Evolutionary conservation across 257 asterid species (phyloP).

Genomic region (Solanum sejunctum): DNA sequence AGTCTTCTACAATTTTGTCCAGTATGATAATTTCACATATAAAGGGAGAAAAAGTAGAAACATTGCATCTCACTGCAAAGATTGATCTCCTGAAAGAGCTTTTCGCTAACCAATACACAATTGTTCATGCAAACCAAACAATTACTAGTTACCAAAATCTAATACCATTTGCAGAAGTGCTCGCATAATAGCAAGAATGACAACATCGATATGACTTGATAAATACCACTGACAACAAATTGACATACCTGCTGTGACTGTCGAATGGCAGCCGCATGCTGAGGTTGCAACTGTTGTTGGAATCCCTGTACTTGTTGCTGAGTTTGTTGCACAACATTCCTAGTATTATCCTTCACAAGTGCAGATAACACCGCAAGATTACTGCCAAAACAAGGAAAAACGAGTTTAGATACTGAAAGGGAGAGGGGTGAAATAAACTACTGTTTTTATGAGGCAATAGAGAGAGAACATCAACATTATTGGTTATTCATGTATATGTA

Average conservation of each 20-base stretch:
- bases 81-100: neutral
- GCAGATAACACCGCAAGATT: constrained; percentile 57
- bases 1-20: neutral
- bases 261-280: constrained; percentile 52
- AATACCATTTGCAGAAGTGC: neutral
- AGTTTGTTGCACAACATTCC: constrained; percentile 43
- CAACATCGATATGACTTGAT: neutral
- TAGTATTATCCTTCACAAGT: constrained; percentile 71
- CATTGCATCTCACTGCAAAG: neutral
- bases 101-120: neutral
- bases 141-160: neutral
- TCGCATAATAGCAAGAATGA: neutral
- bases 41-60: neutral
- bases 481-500: neutral
- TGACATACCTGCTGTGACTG: constrained; percentile 46
- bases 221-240: constrained; percentile 1
- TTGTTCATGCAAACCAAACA: neutral
- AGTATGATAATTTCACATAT: neutral
- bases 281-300: constrained; percentile 60
- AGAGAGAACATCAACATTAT: neutral
- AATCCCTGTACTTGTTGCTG: constrained; percentile 55
- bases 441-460: neutral
- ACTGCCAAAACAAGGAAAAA: constrained; percentile 30
- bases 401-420: constrained; percentile 1
- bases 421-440: neutral